A percentile compares a stretch with the other conserved stretches of the same genome.
Evolutionary conservation across 2,329 filamentous ascomycete genomes (phyloP).

Genomic region (Epichloe sp.): DNA sequence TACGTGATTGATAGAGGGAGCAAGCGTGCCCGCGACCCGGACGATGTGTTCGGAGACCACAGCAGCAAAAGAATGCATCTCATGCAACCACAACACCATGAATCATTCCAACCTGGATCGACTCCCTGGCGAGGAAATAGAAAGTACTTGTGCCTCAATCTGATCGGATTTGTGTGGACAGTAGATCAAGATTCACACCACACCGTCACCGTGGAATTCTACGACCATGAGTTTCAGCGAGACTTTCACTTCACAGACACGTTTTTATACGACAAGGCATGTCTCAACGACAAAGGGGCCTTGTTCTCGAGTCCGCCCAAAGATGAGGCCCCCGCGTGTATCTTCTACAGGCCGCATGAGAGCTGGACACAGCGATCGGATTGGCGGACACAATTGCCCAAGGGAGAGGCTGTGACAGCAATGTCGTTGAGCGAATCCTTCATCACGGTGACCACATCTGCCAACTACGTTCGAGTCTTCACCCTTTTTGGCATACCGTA

Average conservation of each 20-base stretch:
- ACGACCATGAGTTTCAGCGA: conserved; percentile 81
- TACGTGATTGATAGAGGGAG: conserved; percentile 49
- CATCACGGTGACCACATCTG: conserved; percentile 74
- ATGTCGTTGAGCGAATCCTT: conserved; percentile 89
- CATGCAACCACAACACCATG: conserved; percentile 55
- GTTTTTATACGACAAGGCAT: conserved; percentile 92
- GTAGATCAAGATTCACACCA: conserved; percentile 89
- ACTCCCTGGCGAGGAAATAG: conserved; percentile 93
- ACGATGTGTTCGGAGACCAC: conserved; percentile 35
- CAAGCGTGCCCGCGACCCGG: conserved; percentile 37
- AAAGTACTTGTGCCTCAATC: conserved; percentile 83
- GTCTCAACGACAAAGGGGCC: conserved; percentile 71
- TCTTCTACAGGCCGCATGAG: conserved; percentile 97
- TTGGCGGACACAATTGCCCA: conserved; percentile 79
- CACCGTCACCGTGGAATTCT: conserved; percentile 94
- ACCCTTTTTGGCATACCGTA: conserved; percentile 86
- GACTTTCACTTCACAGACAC: conserved; percentile 98
- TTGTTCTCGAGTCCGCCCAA: conserved; percentile 71
- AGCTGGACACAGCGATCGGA: conserved; percentile 87
- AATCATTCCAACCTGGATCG: conserved; percentile 82
- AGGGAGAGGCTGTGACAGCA: conserved; percentile 72
- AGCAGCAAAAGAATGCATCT: conserved; percentile 37
- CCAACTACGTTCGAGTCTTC: conserved; percentile 83
- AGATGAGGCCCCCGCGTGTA: conserved; percentile 53
- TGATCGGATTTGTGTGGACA: conserved; percentile 93